These are phyloP conservation scores for Globisporangium cederbergense DNA, from an alignment of 352 stramenopile species.

Conservation along the genomic window DNA sequence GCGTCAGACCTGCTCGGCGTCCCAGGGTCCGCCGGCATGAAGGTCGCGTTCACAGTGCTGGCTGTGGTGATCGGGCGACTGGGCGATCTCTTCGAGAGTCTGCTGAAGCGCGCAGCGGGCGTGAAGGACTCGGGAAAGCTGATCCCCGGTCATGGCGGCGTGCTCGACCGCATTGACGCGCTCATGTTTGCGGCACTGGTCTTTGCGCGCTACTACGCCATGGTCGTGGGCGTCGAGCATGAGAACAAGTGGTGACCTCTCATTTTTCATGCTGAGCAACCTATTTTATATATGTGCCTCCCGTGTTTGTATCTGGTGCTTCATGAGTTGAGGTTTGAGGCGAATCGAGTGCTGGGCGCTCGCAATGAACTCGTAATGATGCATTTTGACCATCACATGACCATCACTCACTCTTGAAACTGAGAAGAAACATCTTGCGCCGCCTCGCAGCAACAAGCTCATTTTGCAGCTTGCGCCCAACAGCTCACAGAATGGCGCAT, in stretches of 20 bases:
- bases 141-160: constrained; percentile 94
- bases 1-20: constrained; percentile 66
- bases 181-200: constrained; percentile 89
- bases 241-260: constrained; percentile 14
- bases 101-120: constrained; percentile 94
- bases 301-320: too few species aligned
- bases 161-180: constrained; percentile 95
- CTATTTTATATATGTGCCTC: too few species aligned
- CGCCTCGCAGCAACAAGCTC: neutral
- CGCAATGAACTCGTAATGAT: too few species aligned
- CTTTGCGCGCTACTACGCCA: constrained; percentile 64
- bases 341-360: too few species aligned
- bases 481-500: neutral
- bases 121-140: constrained; percentile 95
- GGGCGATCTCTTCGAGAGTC: constrained; percentile 94
- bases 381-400: too few species aligned
- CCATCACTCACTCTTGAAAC: too few species aligned
- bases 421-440: too few species aligned
- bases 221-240: constrained; percentile 25
- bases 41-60: constrained; percentile 83
- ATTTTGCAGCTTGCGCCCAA: neutral
- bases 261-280: too few species aligned
- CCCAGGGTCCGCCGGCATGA: constrained; percentile 72
- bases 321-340: too few species aligned
- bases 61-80: constrained; percentile 92